Conservation (phyloP, 179 eudicot genomes). For the Beta corolliflora region DNA sequence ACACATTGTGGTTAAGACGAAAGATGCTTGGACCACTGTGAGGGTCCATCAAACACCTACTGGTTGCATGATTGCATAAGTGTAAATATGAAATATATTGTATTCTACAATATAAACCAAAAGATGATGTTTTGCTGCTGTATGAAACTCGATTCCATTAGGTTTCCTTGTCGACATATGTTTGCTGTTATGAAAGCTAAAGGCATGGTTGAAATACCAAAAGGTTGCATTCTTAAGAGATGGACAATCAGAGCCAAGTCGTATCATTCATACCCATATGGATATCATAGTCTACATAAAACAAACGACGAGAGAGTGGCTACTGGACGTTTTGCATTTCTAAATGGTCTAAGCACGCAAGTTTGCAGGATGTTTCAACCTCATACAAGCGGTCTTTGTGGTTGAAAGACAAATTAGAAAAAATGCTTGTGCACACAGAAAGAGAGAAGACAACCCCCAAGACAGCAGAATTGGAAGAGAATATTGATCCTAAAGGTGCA, state of each 20-base stretch:
- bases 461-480: not conserved
- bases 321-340: not conserved
- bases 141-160: not conserved
- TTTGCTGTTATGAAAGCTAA: not conserved
- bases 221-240: not conserved
- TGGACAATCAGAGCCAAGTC: not conserved
- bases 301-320: not conserved
- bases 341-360: not conserved
- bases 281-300: accelerated
- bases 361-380: not conserved
- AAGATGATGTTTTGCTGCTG: not conserved
- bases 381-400: not conserved
- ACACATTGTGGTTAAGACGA: not conserved
- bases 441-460: not conserved
- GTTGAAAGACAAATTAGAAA: not conserved
- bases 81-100: not conserved
- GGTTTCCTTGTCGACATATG: not conserved
- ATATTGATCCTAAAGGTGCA: too few species aligned
- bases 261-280: not conserved
- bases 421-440: not conserved
- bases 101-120: not conserved
- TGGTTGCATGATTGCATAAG: not conserved
- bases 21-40: not conserved
- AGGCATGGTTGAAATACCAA: not conserved
- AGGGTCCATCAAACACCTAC: not conserved